Evolutionary conservation across 2,329 filamentous ascomycete species (phyloP).

Genomic region (Aulographum hederae): DNA sequence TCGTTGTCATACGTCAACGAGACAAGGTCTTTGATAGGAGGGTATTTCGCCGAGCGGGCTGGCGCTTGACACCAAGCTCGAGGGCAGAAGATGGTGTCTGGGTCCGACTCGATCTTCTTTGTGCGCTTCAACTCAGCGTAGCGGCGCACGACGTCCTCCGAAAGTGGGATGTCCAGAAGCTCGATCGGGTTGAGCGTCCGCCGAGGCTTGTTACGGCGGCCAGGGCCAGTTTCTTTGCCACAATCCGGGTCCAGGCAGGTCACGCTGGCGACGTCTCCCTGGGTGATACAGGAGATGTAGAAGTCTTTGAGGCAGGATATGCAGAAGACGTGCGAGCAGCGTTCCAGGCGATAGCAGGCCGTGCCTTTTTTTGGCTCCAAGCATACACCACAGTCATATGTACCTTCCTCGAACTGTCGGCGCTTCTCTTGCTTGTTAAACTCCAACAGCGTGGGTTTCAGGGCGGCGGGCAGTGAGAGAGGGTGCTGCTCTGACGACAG

Average conservation of each 20-base stretch:
- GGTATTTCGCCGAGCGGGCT: conserved; percentile 39
- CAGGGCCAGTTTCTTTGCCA: conserved; percentile 24
- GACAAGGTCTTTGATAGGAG: conserved; percentile 23
- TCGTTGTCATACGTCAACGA: conserved; percentile 13
- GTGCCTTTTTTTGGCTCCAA: conserved; percentile 81
- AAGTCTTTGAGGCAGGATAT: conserved; percentile 73
- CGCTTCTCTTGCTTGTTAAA: conserved; percentile 60
- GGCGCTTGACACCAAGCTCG: conserved; percentile 84
- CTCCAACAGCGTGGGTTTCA: conserved; percentile 56
- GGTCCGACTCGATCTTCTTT: conserved; percentile 78
- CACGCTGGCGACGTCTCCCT: conserved; percentile 64
- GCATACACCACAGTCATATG: conserved; percentile 77
- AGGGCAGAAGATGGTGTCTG: conserved; percentile 82
- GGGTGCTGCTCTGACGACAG: conserved; percentile 4
- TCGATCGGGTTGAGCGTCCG: conserved; percentile 65
- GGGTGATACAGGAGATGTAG: conserved; percentile 71
- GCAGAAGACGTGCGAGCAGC: conserved; percentile 87
- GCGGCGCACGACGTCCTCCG: conserved; percentile 54
- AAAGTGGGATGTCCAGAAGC: conserved; percentile 35
- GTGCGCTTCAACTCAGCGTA: conserved; percentile 88
- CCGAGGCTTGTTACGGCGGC: conserved; percentile 26
- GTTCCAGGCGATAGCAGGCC: conserved; percentile 62
- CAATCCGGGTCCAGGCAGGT: conserved; percentile 69
- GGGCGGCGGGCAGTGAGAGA: conserved; percentile 26
- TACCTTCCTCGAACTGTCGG: conserved; percentile 62